Percentiles rank a stretch among this genome's conserved stretches.
phyloP scores from a whole-genome alignment of 192 early-diverging fungal species.

The Coemansia sp. region DNA sequence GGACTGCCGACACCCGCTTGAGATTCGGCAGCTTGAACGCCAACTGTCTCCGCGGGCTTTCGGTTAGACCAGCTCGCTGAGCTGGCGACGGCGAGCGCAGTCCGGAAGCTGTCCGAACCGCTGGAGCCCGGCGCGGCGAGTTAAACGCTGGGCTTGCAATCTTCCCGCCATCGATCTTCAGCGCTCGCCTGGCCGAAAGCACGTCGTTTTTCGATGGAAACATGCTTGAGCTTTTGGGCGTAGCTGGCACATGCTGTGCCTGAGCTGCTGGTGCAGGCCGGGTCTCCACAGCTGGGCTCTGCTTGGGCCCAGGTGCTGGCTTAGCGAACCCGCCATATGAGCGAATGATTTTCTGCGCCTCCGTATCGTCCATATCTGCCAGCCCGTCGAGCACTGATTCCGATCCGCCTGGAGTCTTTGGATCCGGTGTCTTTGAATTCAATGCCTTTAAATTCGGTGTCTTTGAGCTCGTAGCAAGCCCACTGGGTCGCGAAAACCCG shows the following conservation, averaged over 20 bases:
- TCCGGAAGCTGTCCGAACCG: background rate
- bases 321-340: conserved; percentile 29
- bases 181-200: conserved; percentile 36
- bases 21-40: conserved; percentile 33
- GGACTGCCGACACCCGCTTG: conserved; percentile 18
- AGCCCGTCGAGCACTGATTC: conserved; percentile 2
- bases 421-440: background rate
- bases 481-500: conserved; percentile 22
- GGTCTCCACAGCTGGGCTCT: background rate
- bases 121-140: conserved; percentile 7
- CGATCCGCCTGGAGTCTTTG: background rate
- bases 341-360: conserved; percentile 22
- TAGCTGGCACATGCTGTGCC: background rate
- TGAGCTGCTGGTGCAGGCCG: background rate
- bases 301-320: background rate
- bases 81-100: background rate
- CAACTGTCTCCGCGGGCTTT: conserved; percentile 9
- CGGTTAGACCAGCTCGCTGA: too few species aligned
- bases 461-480: background rate
- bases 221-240: conserved; percentile 6
- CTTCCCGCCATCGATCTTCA: conserved; percentile 17
- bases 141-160: conserved; percentile 9
- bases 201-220: conserved; percentile 48
- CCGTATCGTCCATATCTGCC: conserved; percentile 30
- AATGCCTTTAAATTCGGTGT: background rate